phyloP scores from a whole-genome alignment of 371 early-diverging fungal species.

The Mucor ambiguus region DNA sequence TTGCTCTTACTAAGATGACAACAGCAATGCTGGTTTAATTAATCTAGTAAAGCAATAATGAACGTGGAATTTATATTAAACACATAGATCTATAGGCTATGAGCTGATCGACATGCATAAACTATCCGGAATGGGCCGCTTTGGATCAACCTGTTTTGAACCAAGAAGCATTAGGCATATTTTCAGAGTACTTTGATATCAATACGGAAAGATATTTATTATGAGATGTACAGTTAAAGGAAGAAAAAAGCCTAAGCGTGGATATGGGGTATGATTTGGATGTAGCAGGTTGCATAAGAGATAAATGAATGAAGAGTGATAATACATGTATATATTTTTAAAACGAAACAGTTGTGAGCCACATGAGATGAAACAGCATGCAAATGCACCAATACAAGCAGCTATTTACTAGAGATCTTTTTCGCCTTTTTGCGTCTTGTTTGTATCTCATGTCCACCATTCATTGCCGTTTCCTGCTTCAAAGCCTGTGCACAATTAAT shows the following conservation, averaged over 20 bases:
- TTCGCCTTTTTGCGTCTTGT: conserved; percentile 6
- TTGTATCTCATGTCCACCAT: not conserved
- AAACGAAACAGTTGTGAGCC: not conserved
- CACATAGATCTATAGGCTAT: not conserved
- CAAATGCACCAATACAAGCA: not conserved
- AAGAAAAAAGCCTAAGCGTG: not conserved
- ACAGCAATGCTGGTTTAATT: not conserved
- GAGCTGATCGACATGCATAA: not conserved
- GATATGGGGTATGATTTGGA: not conserved
- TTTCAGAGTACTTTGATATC: too few relatives aligned
- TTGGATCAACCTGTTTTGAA: too few relatives aligned
- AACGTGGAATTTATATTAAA: not conserved
- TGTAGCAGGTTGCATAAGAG: not conserved
- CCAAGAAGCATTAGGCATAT: too few relatives aligned
- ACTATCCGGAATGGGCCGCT: too few relatives aligned
- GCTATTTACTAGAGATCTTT: not conserved
- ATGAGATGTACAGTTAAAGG: too few relatives aligned
- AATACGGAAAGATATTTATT: not conserved
- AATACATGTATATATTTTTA: not conserved
- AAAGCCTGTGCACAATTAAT: conserved; percentile 5
- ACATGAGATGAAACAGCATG: not conserved
- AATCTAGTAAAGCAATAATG: not conserved
- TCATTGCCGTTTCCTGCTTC: not conserved
- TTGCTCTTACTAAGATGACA: not conserved
- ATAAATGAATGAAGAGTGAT: not conserved